Conservation (phyloP, 169 alveolate genomes). For the Plasmodium vivax region DNA sequence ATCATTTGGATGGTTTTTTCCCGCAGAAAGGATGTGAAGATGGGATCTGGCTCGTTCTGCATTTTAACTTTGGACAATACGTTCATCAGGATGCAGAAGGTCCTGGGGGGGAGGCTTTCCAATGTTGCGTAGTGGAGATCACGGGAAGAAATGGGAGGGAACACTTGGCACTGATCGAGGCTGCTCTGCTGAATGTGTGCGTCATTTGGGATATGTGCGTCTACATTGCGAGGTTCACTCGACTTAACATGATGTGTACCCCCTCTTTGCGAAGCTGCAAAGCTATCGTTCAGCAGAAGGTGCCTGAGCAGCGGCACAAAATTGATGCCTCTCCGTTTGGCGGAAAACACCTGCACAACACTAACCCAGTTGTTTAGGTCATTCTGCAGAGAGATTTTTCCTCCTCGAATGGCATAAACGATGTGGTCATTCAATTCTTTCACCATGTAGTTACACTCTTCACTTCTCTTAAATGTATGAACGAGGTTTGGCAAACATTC, state of each 20-base stretch:
- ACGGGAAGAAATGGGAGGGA: not conserved
- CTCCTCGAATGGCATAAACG: not conserved
- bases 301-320: slow-evolving; percentile 21
- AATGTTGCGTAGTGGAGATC: not conserved
- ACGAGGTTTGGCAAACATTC: slow-evolving; percentile 24
- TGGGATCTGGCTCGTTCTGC: not conserved
- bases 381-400: not conserved
- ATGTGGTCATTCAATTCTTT: slow-evolving; percentile 18
- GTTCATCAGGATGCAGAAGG: slow-evolving; percentile 27
- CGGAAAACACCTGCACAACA: slow-evolving; percentile 39
- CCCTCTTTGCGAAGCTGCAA: not conserved
- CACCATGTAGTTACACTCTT: slow-evolving; percentile 9
- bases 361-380: slow-evolving; percentile 35
- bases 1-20: slow-evolving; percentile 3
- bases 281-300: not conserved
- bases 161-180: not conserved
- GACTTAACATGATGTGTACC: not conserved
- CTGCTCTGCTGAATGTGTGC: not conserved
- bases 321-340: slow-evolving; percentile 26
- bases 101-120: slow-evolving; percentile 21
- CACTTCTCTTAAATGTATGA: slow-evolving; percentile 39
- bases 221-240: not conserved
- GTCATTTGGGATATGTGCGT: slow-evolving; percentile 1
- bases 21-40: slow-evolving; percentile 9
- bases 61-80: slow-evolving; percentile 12